Conservation (phyloP, 805 yeast species). For the Saccharomycopsis sp. region DNA sequence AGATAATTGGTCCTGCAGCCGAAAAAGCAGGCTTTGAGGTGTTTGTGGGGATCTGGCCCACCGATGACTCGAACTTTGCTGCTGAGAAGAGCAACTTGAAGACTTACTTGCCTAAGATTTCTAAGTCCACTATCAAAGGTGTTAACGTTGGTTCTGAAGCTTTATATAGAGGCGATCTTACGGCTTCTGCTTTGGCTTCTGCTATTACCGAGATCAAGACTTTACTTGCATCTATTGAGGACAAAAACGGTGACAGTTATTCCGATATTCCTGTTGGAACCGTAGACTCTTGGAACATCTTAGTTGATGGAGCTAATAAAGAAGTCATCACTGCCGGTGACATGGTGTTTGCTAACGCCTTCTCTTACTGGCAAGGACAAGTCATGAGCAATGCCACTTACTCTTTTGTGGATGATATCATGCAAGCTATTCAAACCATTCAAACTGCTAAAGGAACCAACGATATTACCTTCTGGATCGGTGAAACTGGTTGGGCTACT, state of each 20-base stretch:
- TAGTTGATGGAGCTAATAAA: constrained; percentile 69
- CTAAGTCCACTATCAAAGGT: constrained; percentile 62
- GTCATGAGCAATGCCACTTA: constrained; percentile 72
- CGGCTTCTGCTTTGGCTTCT: constrained; percentile 66
- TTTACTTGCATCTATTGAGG: constrained; percentile 54
- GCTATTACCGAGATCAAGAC: constrained; percentile 57
- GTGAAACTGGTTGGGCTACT: constrained; percentile 98
- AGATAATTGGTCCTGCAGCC: constrained; percentile 80
- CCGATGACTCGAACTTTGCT: constrained; percentile 67
- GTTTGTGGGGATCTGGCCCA: constrained; percentile 92
- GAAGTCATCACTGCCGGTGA: constrained; percentile 79
- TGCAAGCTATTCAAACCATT: constrained; percentile 90
- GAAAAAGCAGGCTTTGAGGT: constrained; percentile 69
- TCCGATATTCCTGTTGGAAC: constrained; percentile 74
- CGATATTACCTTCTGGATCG: constrained; percentile 87
- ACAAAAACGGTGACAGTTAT: constrained; percentile 77
- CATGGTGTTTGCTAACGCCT: constrained; percentile 86
- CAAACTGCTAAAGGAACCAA: constrained; percentile 84
- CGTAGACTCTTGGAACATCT: constrained; percentile 92
- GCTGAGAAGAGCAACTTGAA: constrained; percentile 70
- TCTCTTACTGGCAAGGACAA: constrained; percentile 99
- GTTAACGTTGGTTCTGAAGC: constrained; percentile 95
- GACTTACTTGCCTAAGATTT: constrained; percentile 64
- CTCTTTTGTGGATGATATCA: constrained; percentile 93
- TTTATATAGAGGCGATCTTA: constrained; percentile 80